phyloP scores from a whole-genome alignment of 768 basidiomycete species.

The Trametes cinnabarina region DNA sequence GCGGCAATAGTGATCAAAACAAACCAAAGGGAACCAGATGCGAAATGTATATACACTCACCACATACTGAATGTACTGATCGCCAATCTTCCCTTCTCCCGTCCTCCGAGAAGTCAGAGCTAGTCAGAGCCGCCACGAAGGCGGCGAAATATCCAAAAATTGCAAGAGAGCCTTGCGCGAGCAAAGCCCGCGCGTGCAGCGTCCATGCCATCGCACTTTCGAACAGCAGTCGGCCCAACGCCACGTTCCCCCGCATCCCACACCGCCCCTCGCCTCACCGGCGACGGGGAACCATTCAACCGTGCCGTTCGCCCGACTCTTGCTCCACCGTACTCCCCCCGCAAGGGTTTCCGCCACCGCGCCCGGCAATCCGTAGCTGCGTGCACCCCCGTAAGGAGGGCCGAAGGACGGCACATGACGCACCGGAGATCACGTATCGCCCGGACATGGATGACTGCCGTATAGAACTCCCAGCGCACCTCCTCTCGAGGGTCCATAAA shows the following conservation, averaged over 20 bases:
- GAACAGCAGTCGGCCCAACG: slow-evolving; percentile 14
- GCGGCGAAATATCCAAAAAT: slow-evolving; percentile 11
- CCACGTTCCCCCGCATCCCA: slow-evolving; percentile 24
- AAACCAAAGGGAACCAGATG: no score
- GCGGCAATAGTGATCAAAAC: no score
- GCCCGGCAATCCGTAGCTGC: background rate
- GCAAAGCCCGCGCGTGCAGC: slow-evolving; percentile 2
- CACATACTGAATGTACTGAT: no score
- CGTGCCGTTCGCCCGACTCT: slow-evolving; percentile 17
- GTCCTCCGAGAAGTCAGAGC: background rate
- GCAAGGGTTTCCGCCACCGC: slow-evolving; percentile 16
- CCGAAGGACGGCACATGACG: background rate
- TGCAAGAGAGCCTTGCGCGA: slow-evolving; percentile 3
- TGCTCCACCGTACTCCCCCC: slow-evolving; percentile 21
- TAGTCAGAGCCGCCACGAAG: slow-evolving; percentile 6
- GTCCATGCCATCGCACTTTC: slow-evolving; percentile 15
- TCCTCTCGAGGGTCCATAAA: slow-evolving; percentile 16
- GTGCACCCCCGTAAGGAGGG: slow-evolving; percentile 5
- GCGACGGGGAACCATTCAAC: slow-evolving; percentile 4
- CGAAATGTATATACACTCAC: no score
- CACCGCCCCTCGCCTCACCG: slow-evolving; percentile 16
- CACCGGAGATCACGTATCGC: slow-evolving; percentile 21
- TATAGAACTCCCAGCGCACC: background rate
- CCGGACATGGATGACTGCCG: slow-evolving; percentile 3
- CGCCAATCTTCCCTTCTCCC: no score